A percentile compares a stretch with the other conserved stretches of the same genome.
phyloP scores from a whole-genome alignment of 106 monocot species.

The Vanilla planifolia region DNA sequence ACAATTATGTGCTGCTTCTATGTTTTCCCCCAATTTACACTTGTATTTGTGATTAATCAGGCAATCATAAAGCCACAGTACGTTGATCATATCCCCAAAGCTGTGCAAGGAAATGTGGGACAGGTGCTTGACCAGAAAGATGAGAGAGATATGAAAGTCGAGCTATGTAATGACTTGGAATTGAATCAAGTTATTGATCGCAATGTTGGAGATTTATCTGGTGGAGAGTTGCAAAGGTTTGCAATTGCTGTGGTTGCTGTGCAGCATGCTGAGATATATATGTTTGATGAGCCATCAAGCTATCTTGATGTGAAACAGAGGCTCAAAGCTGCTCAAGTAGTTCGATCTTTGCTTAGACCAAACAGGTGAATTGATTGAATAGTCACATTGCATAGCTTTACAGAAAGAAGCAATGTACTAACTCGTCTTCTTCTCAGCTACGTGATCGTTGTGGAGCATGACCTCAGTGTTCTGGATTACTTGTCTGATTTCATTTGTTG shows the following conservation, averaged over 20 bases:
- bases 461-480: conserved; percentile 96
- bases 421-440: conserved; percentile 43
- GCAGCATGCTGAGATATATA: conserved; percentile 96
- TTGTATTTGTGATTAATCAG: conserved; percentile 22
- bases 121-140: conserved; percentile 94
- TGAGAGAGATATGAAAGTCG: conserved; percentile 66
- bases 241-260: conserved; percentile 93
- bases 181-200: conserved; percentile 95
- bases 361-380: conserved; percentile 47
- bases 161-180: conserved; percentile 72
- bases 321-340: conserved; percentile 96
- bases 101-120: conserved; percentile 96
- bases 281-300: conserved; percentile 50
- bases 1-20: no score
- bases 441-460: conserved; percentile 99
- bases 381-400: background rate
- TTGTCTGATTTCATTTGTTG: conserved; percentile 98
- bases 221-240: conserved; percentile 96
- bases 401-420: background rate
- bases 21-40: no score
- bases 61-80: conserved; percentile 98
- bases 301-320: conserved; percentile 28
- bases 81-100: conserved; percentile 98
- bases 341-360: conserved; percentile 80
- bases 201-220: conserved; percentile 95